Conservation (phyloP, 2,329 filamentous ascomycete genomes). For the Cercospora nicotianae region DNA sequence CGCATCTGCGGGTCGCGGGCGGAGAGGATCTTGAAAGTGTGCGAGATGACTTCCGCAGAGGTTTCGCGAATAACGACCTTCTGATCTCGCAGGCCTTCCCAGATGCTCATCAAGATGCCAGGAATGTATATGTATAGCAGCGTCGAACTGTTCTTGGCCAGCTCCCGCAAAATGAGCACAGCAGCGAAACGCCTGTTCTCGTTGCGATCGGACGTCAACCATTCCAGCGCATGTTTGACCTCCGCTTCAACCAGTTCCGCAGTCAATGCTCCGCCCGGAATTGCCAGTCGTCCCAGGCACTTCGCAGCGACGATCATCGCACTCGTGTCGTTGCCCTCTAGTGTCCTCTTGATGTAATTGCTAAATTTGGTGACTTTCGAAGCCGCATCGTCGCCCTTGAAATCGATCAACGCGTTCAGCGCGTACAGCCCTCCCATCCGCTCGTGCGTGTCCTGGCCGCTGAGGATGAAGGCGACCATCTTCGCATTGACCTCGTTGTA, state of each 20-base stretch:
- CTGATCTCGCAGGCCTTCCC: constrained; percentile 86
- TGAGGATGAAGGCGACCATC: constrained; percentile 73
- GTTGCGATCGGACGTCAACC: constrained; percentile 90
- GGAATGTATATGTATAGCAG: constrained; percentile 93
- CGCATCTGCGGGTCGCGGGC: constrained; percentile 88
- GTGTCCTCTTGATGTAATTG: constrained; percentile 80
- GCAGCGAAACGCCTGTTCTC: constrained; percentile 93
- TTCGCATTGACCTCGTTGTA: constrained; percentile 65
- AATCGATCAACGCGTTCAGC: constrained; percentile 89
- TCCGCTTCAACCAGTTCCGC: constrained; percentile 96
- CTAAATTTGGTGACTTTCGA: constrained; percentile 94
- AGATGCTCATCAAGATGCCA: constrained; percentile 94
- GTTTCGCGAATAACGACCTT: constrained; percentile 90
- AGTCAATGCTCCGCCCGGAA: constrained; percentile 88
- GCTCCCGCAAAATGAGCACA: constrained; percentile 83
- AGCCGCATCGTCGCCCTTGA: constrained; percentile 89
- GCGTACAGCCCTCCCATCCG: constrained; percentile 89
- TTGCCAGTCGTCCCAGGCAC: constrained; percentile 84
- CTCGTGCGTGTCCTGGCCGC: constrained; percentile 82
- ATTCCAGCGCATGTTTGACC: constrained; percentile 93
- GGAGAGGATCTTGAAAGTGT: constrained; percentile 93
- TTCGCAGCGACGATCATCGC: constrained; percentile 89
- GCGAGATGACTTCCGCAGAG: constrained; percentile 87
- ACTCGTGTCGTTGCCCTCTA: constrained; percentile 85
- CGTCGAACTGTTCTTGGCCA: constrained; percentile 89